These are phyloP conservation scores for Scheffersomyces quercinus DNA, from an alignment of 1,139 yeast genomes.

Conservation along the genomic window DNA sequence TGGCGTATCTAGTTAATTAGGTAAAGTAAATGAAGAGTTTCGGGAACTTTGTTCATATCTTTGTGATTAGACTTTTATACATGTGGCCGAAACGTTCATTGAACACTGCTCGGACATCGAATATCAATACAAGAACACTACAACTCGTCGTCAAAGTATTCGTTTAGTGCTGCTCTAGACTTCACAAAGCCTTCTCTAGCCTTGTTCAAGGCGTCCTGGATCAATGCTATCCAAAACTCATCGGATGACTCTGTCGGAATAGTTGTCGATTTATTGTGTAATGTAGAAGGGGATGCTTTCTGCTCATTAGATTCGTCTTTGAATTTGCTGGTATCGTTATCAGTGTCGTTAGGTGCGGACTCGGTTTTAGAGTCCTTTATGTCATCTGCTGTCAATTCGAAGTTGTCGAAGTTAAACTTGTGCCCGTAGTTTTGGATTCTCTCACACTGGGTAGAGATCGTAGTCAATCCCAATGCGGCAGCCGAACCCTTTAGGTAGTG, in stretches of 20 bases:
- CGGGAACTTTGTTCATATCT: no score
- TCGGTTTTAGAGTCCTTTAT: background rate
- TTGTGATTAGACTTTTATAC: no score
- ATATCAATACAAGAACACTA: no score
- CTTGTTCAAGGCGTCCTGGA: constrained; percentile 55
- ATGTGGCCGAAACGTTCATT: no score
- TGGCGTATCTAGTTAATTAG: no score
- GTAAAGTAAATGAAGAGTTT: no score
- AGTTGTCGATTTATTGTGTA: background rate
- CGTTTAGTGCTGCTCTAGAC: constrained; percentile 58
- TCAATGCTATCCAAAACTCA: constrained; percentile 51
- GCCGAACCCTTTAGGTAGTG: constrained; percentile 96
- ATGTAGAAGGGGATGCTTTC: background rate
- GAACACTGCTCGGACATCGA: no score
- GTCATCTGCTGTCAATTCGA: constrained; percentile 17
- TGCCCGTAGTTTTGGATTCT: constrained; percentile 90
- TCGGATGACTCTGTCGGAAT: constrained; percentile 23
- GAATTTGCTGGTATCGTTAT: constrained; percentile 5
- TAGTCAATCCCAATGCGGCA: constrained; percentile 84
- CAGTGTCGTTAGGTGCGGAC: constrained; percentile 4
- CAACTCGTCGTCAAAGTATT: constrained; percentile 47
- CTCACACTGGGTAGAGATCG: constrained; percentile 86
- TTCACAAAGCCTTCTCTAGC: constrained; percentile 59
- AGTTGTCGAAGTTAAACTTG: constrained; percentile 46
- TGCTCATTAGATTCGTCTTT: background rate